Evolutionary conservation across 768 basidiomycete species (phyloP).

Genomic region (Gautieria morchelliformis): DNA sequence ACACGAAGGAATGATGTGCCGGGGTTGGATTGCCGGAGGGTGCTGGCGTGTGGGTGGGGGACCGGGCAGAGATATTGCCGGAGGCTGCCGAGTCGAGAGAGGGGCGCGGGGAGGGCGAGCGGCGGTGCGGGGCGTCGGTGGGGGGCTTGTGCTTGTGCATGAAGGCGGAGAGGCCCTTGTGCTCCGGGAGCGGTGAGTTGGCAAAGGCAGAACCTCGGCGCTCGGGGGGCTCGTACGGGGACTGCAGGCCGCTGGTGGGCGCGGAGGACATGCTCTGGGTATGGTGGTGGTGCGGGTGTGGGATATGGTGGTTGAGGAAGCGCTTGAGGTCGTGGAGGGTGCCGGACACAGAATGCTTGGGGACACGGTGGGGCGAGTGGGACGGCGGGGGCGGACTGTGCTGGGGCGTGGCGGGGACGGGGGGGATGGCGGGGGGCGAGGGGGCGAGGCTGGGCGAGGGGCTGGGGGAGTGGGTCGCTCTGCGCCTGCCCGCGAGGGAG

Average conservation of each 20-base stretch:
- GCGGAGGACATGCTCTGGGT: constrained; percentile 12
- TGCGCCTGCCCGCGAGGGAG: constrained; percentile 18
- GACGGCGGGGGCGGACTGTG: background rate
- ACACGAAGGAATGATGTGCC: constrained; percentile 33
- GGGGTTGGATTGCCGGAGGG: constrained; percentile 20
- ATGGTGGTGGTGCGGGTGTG: constrained; percentile 33
- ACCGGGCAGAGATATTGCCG: constrained; percentile 13
- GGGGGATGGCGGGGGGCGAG: no score
- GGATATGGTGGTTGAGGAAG: constrained; percentile 88
- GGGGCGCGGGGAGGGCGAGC: constrained; percentile 22
- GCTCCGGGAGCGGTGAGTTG: background rate
- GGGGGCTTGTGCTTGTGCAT: constrained; percentile 8
- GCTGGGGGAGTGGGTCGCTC: constrained; percentile 11
- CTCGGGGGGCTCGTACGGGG: constrained; percentile 24
- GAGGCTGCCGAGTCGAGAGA: constrained; percentile 17
- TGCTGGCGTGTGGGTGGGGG: constrained; percentile 16
- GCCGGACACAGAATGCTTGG: constrained; percentile 39
- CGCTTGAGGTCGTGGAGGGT: constrained; percentile 90
- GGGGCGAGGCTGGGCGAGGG: constrained; percentile 11
- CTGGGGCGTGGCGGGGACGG: constrained; percentile 10
- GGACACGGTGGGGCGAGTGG: constrained; percentile 12
- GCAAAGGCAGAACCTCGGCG: constrained; percentile 23
- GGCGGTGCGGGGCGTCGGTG: no score
- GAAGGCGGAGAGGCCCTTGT: background rate
- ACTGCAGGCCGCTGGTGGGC: constrained; percentile 15